Evolutionary conservation across 2,329 filamentous ascomycete genomes (phyloP).

Genomic region (Verticillium klebahnii): DNA sequence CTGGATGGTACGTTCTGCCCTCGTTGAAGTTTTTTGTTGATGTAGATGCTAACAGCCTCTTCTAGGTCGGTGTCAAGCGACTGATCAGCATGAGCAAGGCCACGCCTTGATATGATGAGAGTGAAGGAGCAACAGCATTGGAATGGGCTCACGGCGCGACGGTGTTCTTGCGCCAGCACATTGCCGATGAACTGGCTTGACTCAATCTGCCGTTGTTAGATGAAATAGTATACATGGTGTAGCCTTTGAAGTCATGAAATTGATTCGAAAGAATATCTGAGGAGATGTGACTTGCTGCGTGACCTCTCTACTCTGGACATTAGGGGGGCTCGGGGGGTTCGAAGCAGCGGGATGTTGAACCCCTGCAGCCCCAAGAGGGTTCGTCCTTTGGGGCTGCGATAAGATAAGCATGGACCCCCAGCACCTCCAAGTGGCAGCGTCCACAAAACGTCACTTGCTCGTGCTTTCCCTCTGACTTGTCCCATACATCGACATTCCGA

Average conservation of each 20-base stretch:
- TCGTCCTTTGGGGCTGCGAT: slow-evolving; percentile 4
- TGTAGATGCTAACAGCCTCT: slow-evolving; percentile 31
- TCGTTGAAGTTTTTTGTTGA: not conserved
- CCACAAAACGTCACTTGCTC: slow-evolving; percentile 10
- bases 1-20: slow-evolving; percentile 69
- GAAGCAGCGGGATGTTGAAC: too few relatives aligned
- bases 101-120: slow-evolving; percentile 45
- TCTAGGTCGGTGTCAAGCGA: slow-evolving; percentile 69
- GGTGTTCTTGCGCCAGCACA: not conserved
- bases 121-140: not conserved
- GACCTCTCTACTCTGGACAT: too few relatives aligned
- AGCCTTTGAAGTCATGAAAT: not conserved
- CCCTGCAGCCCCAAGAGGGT: not conserved
- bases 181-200: not conserved
- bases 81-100: slow-evolving; percentile 76
- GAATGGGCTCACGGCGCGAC: not conserved
- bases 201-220: not conserved
- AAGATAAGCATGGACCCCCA: slow-evolving; percentile 11
- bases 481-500: slow-evolving; percentile 2
- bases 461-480: not conserved
- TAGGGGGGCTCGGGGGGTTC: too few relatives aligned
- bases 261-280: not conserved
- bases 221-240: slow-evolving; percentile 3
- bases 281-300: too few relatives aligned
- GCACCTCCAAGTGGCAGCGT: not conserved